Evolutionary conservation across 1,284 basidiomycete genomes (phyloP), one percentile per base, ranked within the genome.

Genomic region (Pascua guehoae): DNA sequence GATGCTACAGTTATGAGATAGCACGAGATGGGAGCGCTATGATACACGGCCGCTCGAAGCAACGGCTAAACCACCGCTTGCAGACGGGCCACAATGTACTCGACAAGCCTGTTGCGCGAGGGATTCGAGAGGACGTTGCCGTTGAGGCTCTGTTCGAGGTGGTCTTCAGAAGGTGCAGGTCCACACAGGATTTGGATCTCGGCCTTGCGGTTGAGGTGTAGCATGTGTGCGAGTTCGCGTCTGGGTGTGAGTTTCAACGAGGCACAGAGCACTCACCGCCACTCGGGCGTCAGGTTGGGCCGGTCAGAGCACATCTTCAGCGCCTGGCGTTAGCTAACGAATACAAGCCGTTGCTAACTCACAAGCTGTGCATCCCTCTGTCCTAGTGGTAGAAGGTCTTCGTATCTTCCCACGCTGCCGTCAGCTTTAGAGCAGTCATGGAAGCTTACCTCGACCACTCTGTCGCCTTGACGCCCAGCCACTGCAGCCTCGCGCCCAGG

Each of bases 161-260:
- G 51, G 46, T 16, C 39, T 1, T 44, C 15, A 3, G 55, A 43
- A 5, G 42, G 39, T 0, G 42, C 50, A 5, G 42, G 39, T 0
- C 46, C 50, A 18, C 56, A 73, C 50, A 94, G 72, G 45, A 91
- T 81, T 73, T 95, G 88, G 57, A 91, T 92, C 76, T 95, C 92
- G 2, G 91, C 91, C 74, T 96, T 96, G 51, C 85, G 83, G 41
- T 87, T 83, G 7, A 79, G 81, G 70, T 88, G 85, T 37, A 95
- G 75, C 83, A 95, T 90, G 63, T 83, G 80, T 69, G 81, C 81
- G 5, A 95, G 83, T 67, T 93, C 90, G 57, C 83, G 85, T 70
- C 91, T 63, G 57, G 24, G 12, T 2, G 46, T 58, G 40, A 61
- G 62, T 43, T 17, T 1, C n/a, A 1, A n/a, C 32, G 18, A 17